Evolutionary conservation across 192 early-diverging fungal genomes (phyloP), one percentile per base, ranked within the genome.

Genomic region (Gonapodya prolifera): DNA sequence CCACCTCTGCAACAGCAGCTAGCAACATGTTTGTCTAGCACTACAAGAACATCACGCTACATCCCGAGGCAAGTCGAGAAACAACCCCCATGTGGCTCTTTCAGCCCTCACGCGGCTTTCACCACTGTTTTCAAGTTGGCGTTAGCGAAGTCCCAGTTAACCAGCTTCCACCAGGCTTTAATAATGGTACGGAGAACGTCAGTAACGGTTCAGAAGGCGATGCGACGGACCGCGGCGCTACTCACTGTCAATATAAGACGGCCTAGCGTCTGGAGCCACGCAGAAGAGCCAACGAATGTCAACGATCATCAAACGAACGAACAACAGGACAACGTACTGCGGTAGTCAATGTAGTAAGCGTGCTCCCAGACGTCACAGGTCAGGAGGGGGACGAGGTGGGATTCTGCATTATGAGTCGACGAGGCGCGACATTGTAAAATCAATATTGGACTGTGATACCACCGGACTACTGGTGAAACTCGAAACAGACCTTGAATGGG

Each of bases 301-400:
- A n/a, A n/a, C n/a, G n/a, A n/a, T n/a, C n/a, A n/a, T n/a, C n/a
- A n/a, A n/a, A n/a, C n/a, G n/a, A n/a, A n/a, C n/a, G n/a, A n/a
- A n/a, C n/a, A n/a, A n/a, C n/a, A n/a, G n/a, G n/a, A n/a, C n/a
- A n/a, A n/a, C n/a, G n/a, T 73, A 74, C 81, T 83, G 73, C 82
- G 73, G 75, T 82, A 83, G 76, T 83, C 82, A 70, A 82, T 83
- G 79, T 83, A 83, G 79, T 83, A 83, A 16, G 82, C 82, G 71
- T 83, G 82, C 45, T 83, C 82, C 82, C 82, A 83, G 2, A 83
- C 82, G 70, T 83, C 82, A 74, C 78, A 80, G 35, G 82, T 83
- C 30, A 83, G 34, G 35, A 83, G 71, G 34, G 82, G 81, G 76
- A 76, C 79, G 34, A 83, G 79, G 33, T 78, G 34, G 2, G 82